Conservation (phyloP, 345 rosid species). For the Carallia pectinifolia region DNA sequence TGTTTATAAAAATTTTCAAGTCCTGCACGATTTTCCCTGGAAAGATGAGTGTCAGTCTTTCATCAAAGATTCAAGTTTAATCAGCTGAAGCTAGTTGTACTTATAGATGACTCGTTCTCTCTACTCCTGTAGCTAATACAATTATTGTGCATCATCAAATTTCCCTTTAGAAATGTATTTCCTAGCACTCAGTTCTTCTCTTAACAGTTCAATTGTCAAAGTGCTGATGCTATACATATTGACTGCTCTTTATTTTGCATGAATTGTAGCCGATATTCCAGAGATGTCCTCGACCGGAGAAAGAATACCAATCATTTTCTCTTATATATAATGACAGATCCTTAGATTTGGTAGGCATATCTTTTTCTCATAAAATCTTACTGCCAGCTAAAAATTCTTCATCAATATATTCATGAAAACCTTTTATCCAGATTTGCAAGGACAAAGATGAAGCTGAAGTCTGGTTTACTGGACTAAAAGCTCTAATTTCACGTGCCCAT, state of each 20-base stretch:
- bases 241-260: slow-evolving; percentile 14
- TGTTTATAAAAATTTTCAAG: too few species aligned
- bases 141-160: too few species aligned
- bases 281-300: slow-evolving; percentile 34
- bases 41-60: too few species aligned
- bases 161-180: too few species aligned
- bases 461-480: slow-evolving; percentile 59
- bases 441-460: slow-evolving; percentile 74
- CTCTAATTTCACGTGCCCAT: slow-evolving; percentile 43
- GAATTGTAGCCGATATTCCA: slow-evolving; percentile 27
- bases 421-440: slow-evolving; percentile 47
- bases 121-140: too few species aligned
- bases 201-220: too few species aligned
- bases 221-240: not conserved
- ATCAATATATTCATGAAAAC: not conserved
- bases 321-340: slow-evolving; percentile 28
- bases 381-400: not conserved
- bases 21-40: too few species aligned
- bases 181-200: too few species aligned
- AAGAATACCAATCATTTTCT: slow-evolving; percentile 37
- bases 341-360: slow-evolving; percentile 28
- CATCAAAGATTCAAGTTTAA: too few species aligned
- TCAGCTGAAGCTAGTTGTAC: too few species aligned
- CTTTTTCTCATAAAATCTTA: not conserved
- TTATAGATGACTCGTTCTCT: too few species aligned